Evolutionary conservation across 169 alveolate genomes (phyloP).

Genomic region (Cryptosporidium baileyi): DNA sequence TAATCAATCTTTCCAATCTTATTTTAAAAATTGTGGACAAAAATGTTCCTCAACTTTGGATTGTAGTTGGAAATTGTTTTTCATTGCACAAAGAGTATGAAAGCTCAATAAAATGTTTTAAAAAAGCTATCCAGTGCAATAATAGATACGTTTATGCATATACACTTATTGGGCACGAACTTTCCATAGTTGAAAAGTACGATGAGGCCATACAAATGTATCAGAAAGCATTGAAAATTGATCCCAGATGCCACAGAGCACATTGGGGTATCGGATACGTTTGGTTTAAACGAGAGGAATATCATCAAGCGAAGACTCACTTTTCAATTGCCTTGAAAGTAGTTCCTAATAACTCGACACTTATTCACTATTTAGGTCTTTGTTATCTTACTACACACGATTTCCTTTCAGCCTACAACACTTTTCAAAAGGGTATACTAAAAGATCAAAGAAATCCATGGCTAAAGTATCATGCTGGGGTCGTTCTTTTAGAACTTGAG

Average conservation of each 20-base stretch:
- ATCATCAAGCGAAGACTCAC: constrained; percentile 78
- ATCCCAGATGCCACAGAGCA: constrained; percentile 85
- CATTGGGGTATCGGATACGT: constrained; percentile 89
- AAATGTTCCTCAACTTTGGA: constrained; percentile 85
- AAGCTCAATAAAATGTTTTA: constrained; percentile 84
- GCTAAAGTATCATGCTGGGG: constrained; percentile 80
- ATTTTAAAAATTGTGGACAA: constrained; percentile 17
- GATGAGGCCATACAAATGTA: constrained; percentile 83
- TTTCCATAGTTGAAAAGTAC: constrained; percentile 83
- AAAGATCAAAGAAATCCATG: constrained; percentile 82
- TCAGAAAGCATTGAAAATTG: constrained; percentile 79
- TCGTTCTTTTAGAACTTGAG: constrained; percentile 75
- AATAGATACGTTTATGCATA: constrained; percentile 82
- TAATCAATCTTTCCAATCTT: constrained; percentile 44
- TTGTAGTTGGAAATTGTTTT: constrained; percentile 84
- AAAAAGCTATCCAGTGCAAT: constrained; percentile 83
- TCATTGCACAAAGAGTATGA: constrained; percentile 86
- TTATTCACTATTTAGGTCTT: constrained; percentile 84
- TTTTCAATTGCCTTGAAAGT: constrained; percentile 78
- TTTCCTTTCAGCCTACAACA: constrained; percentile 77
- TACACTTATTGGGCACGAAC: constrained; percentile 86
- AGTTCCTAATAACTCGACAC: constrained; percentile 79
- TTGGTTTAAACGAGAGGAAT: constrained; percentile 83
- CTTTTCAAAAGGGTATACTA: constrained; percentile 78
- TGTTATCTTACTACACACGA: constrained; percentile 78